phyloP scores from a whole-genome alignment of 164 flowering plant genomes.

The Santalum album region DNA sequence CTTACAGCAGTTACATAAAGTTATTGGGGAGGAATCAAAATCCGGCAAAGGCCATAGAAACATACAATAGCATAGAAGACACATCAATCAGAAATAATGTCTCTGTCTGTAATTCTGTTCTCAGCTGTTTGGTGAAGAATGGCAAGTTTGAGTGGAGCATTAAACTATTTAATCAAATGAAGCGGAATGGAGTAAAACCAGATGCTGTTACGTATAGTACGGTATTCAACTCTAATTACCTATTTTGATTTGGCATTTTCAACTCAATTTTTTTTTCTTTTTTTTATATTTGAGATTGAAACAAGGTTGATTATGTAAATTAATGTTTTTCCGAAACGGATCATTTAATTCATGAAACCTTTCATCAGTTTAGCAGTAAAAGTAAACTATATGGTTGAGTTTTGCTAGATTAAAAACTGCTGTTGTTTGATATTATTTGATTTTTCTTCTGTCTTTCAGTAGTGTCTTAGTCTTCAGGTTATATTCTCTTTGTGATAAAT shows the following conservation, averaged over 20 bases:
- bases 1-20: conserved; percentile 80
- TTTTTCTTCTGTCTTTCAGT: too few relatives aligned
- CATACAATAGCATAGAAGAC: conserved; percentile 57
- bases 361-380: too few relatives aligned
- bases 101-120: conserved; percentile 70
- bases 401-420: neutral
- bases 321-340: neutral
- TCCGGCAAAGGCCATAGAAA: conserved; percentile 54
- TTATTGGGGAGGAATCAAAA: conserved; percentile 49
- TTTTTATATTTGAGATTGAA: neutral
- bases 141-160: conserved; percentile 55
- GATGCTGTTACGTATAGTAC: conserved; percentile 79
- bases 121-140: conserved; percentile 60
- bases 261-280: neutral
- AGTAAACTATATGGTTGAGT: too few relatives aligned
- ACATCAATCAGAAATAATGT: conserved; percentile 40
- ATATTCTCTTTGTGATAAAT: too few relatives aligned
- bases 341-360: too few relatives aligned
- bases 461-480: too few relatives aligned
- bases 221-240: conserved; percentile 30
- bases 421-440: too few relatives aligned
- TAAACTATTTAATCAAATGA: conserved; percentile 74
- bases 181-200: conserved; percentile 62
- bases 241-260: neutral
- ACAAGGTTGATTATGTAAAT: neutral